phyloP scores from a whole-genome alignment of 2,329 filamentous ascomycete genomes.

The Torrubiellomyces zombiae region DNA sequence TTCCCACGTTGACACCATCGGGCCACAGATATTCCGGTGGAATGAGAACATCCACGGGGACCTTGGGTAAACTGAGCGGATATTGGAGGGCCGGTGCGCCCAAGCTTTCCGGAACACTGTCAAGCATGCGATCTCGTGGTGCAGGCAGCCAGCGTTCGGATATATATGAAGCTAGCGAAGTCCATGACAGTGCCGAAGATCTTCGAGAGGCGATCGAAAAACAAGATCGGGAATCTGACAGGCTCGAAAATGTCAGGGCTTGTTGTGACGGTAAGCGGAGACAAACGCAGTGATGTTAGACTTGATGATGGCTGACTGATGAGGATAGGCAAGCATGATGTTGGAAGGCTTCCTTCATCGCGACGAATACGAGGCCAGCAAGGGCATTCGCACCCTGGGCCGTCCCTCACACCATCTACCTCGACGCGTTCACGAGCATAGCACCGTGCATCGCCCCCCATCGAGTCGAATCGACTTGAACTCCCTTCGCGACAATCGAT shows the following conservation, averaged over 20 bases:
- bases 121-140: conserved; percentile 35
- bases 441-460: too few species aligned
- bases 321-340: conserved; percentile 54
- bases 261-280: conserved; percentile 86
- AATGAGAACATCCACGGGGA: conserved; percentile 23
- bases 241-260: conserved; percentile 85
- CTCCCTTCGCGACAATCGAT: too few species aligned
- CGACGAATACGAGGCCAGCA: conserved; percentile 27
- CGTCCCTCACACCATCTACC: conserved; percentile 18
- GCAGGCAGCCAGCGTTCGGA: conserved; percentile 25
- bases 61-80: conserved; percentile 41
- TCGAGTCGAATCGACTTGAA: too few species aligned
- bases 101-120: conserved; percentile 30
- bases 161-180: conserved; percentile 45
- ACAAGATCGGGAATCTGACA: conserved; percentile 59
- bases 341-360: conserved; percentile 37
- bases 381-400: conserved; percentile 18
- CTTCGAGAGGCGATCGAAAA: conserved; percentile 62
- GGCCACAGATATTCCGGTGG: conserved; percentile 19
- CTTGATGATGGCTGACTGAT: conserved; percentile 8
- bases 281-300: background rate
- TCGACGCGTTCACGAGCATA: conserved; percentile 20
- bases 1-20: conserved; percentile 40
- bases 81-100: conserved; percentile 36
- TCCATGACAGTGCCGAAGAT: conserved; percentile 70